Evolutionary conservation across 2,329 filamentous ascomycete genomes (phyloP), one percentile per base, ranked within the genome.

Genomic region (Seiridium cupressi): DNA sequence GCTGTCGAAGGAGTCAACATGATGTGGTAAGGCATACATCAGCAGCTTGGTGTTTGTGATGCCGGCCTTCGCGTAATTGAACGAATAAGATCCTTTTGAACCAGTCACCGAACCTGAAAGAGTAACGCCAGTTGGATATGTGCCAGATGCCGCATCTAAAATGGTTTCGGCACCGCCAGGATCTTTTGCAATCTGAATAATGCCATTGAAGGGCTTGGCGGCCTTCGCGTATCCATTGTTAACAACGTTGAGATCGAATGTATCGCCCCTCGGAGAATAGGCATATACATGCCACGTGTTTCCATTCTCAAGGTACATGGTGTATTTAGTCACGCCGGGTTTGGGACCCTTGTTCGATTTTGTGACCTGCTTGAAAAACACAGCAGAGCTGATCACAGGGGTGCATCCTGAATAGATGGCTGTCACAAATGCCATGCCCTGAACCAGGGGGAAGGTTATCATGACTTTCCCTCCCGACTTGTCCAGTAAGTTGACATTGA

Each of bases 11-110:
- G 91, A 92, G 38, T 86, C 79, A 3, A 92, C 72, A 66, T 98
- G 95, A 73, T 98, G 95, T 31, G 93, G 92, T 53, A 99, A 78
- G 13, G 91, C 91, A 72, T 90, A 97, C 88, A 96, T 95, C 64
- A 95, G 80, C 31, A 97, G 79, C 61, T 79, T 83, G 13, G 84
- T 78, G 5, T 77, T 73, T 13, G 80, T 71, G 42, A 86, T 79
- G 5, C 93, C 94, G 1, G 79, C 82, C 69, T 91, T 94, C n/a
- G 79, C 76, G 77, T 91, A 98, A 0, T 77, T 76, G 60, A 98
- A 84, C 0, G 77, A 85, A 72, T 98, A 99, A 1, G 80, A 85
- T 9, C 92, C 94, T 9, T 77, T 77, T 0, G 77, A 77, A 1
- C 84, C 86, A 48, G 77, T 75, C 1, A 83, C 83, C 3, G 82